phyloP scores from a whole-genome alignment of 1,284 basidiomycete genomes.

The Irpex sp. region DNA sequence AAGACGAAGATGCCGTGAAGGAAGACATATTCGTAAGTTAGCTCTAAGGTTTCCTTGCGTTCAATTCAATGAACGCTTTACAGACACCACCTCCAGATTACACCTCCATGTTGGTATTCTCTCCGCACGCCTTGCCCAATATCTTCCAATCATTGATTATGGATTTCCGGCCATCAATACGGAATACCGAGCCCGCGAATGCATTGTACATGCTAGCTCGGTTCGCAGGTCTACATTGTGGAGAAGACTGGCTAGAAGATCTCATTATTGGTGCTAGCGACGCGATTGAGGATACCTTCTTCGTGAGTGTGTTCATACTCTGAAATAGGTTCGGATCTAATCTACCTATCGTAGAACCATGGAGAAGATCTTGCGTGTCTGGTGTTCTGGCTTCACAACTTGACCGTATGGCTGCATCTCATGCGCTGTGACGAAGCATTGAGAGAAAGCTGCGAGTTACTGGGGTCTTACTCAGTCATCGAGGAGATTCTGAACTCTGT shows the following conservation, averaged over 20 bases:
- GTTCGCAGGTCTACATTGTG: conserved; percentile 83
- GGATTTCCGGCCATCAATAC: conserved; percentile 61
- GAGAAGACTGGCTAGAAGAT: conserved; percentile 89
- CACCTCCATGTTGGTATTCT: conserved; percentile 88
- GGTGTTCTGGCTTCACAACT: conserved; percentile 95
- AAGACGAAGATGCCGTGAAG: conserved; percentile 41
- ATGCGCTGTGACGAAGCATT: conserved; percentile 81
- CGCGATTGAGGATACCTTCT: conserved; percentile 87
- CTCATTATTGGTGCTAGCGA: conserved; percentile 89
- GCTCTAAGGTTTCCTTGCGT: not conserved
- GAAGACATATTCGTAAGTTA: conserved; percentile 52
- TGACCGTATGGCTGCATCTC: conserved; percentile 86
- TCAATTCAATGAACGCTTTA: conserved; percentile 7
- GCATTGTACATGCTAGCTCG: conserved; percentile 81
- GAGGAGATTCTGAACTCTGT: conserved; percentile 93
- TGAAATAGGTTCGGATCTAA: not conserved
- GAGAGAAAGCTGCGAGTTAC: conserved; percentile 71
- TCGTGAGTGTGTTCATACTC: conserved; percentile 52
- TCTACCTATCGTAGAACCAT: conserved; percentile 48
- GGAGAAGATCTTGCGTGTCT: conserved; percentile 84
- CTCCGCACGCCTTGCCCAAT: conserved; percentile 68
- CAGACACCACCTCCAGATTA: conserved; percentile 70
- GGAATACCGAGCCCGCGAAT: conserved; percentile 79
- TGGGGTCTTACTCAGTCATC: conserved; percentile 77
- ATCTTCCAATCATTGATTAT: conserved; percentile 82